Base-by-base conservation (phyloP, 495 filamentous ascomycete species). In the Trichoderma virens region DNA sequence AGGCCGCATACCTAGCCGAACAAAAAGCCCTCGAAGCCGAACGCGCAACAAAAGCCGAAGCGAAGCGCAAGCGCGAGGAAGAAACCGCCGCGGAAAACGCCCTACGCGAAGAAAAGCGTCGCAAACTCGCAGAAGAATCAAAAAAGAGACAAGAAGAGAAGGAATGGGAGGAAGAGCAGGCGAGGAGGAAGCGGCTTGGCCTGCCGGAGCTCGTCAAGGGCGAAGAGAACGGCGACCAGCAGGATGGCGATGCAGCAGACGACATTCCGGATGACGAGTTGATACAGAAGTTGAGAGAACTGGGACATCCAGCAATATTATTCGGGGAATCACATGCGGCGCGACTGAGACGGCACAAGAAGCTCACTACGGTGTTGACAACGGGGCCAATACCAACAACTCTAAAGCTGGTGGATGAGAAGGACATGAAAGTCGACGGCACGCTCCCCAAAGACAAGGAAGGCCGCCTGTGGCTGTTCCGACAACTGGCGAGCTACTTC, bases 401-500 rank as follows among this genome's bases (percentile, higher is more conserved):
- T 18, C 76, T 97, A 64, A 79, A 83, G 65, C 83, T 90, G 3
- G 84, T 98, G 9, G 82, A 87, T 0, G 92, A 96, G 78, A 80
- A 84, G 66, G 86, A 94, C 60, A 97, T 98, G 93, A 90, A 91
- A 70, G 84, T 98, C 8, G 78, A 86, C 4, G 70, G 75, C 38
- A 83, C 76, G 23, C 72, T 88, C 51, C 90, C 85, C 34, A 74
- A 76, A 3, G 86, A 86, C 71, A 68, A 75, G 71, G 81, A 80
- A 16, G 84, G 74, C 0, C 83, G 84, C 13, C 73, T 79, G 25
- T 88, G 86, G 71, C 77, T 98, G 39, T 92, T 88, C 82, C 83
- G 93, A 0, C 94, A 98, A 76, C 80, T 98, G 63, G 88, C 88
- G 5, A 90, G 88, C 16, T 98, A 96, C 73, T 98, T 98, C 80